phyloP scores from a whole-genome alignment of 345 rosid genomes.

The Eucalyptus brandiana region DNA sequence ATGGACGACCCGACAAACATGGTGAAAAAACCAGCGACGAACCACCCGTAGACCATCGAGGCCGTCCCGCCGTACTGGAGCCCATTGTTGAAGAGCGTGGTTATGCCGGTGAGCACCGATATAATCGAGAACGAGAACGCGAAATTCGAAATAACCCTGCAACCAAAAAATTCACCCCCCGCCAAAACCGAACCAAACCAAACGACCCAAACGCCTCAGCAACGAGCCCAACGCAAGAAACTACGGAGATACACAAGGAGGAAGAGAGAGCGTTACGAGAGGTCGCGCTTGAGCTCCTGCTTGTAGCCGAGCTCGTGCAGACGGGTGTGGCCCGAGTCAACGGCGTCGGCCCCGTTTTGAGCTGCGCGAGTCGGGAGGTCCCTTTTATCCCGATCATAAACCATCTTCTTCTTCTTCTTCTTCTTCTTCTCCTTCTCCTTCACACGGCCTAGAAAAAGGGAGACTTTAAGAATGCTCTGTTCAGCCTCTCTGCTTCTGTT shows the following conservation, averaged over 20 bases:
- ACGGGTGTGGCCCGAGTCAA: conserved; percentile 64
- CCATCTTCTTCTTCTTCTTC: background rate
- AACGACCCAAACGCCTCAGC: background rate
- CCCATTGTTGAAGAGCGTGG: conserved; percentile 81
- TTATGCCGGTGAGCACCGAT: conserved; percentile 87
- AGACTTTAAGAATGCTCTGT: background rate
- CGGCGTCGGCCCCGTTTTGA: conserved; percentile 1
- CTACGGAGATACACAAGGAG: background rate
- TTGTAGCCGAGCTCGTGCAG: conserved; percentile 91
- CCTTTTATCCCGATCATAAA: background rate
- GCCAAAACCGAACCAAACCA: background rate
- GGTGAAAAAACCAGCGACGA: conserved; percentile 68
- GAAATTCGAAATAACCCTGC: conserved; percentile 87
- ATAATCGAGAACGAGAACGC: conserved; percentile 92
- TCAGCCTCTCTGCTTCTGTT: background rate
- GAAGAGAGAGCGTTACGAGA: conserved; percentile 40
- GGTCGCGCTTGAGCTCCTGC: conserved; percentile 95
- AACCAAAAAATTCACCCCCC: background rate
- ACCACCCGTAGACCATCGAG: conserved; percentile 83
- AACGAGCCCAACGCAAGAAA: background rate
- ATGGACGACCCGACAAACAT: conserved; percentile 80
- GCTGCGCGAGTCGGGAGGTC: conserved; percentile 3
- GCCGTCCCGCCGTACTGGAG: conserved; percentile 74
- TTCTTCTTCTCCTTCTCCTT: background rate
- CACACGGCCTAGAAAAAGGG: background rate